Conservation (phyloP, 192 early-diverging fungal species). For the Lobosporangium transversale region DNA sequence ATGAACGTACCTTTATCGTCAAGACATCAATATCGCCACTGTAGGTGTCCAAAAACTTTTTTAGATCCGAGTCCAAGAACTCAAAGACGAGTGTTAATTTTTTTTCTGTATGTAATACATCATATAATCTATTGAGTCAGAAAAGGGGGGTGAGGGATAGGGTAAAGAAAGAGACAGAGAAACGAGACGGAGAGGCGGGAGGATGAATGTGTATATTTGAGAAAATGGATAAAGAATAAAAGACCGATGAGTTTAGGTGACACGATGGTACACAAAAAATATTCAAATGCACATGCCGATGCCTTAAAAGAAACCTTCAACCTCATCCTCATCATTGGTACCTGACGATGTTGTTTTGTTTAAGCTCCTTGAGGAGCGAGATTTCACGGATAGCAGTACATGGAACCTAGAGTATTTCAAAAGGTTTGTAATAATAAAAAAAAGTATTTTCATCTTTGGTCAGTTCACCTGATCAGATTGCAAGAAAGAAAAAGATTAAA, state of each 20-base stretch:
- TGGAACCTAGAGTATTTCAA: constrained; percentile 78
- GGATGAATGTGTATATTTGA: too few species aligned
- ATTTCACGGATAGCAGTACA: constrained; percentile 91
- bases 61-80: constrained; percentile 97
- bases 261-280: not conserved
- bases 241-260: not conserved
- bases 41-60: constrained; percentile 96
- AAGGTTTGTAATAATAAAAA: constrained; percentile 12
- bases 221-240: not conserved
- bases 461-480: too few species aligned
- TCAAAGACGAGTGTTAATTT: constrained; percentile 99
- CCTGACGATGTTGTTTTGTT: constrained; percentile 88
- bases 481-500: too few species aligned
- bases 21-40: constrained; percentile 80
- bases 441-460: too few species aligned
- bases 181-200: too few species aligned
- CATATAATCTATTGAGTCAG: constrained; percentile 76
- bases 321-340: too few species aligned
- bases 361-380: constrained; percentile 83
- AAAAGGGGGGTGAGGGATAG: not conserved
- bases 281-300: too few species aligned
- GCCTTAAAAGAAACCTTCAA: not conserved
- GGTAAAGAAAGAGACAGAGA: not conserved
- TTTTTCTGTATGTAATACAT: constrained; percentile 97
- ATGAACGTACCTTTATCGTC: constrained; percentile 81